Percentiles rank a stretch among this genome's conserved stretches.
phyloP scores from a whole-genome alignment of 805 yeast species.

The Cyberlindnera euphorbiiphila region DNA sequence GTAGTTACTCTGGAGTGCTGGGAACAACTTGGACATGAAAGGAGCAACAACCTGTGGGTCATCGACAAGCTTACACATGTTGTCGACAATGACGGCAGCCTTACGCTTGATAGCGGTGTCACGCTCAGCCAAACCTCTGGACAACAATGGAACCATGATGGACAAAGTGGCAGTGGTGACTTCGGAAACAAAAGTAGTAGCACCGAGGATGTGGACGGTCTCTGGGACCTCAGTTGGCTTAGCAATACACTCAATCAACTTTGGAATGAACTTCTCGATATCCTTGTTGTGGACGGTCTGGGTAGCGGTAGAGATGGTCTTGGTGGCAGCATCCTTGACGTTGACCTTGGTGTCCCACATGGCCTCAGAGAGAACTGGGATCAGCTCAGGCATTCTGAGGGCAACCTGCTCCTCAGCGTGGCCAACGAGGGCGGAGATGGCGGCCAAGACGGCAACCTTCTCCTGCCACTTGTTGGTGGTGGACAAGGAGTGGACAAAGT shows the following conservation, averaged over 20 bases:
- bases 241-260: slow-evolving; percentile 94
- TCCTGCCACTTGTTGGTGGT: slow-evolving; percentile 95
- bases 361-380: slow-evolving; percentile 97
- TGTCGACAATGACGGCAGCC: slow-evolving; percentile 98
- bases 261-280: slow-evolving; percentile 98
- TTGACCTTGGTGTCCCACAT: slow-evolving; percentile 99
- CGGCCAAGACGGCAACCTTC: slow-evolving; percentile 85
- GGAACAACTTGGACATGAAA: slow-evolving; percentile 91
- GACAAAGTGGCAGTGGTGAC: slow-evolving; percentile 99
- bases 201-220: slow-evolving; percentile 98
- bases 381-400: slow-evolving; percentile 98
- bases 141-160: slow-evolving; percentile 97
- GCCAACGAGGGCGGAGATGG: slow-evolving; percentile 84
- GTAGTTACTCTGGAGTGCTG: slow-evolving; percentile 92
- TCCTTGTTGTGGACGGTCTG: slow-evolving; percentile 99
- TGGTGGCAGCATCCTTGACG: slow-evolving; percentile 94
- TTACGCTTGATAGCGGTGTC: slow-evolving; percentile 99
- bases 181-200: slow-evolving; percentile 99
- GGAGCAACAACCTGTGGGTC: slow-evolving; percentile 99
- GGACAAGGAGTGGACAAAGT: slow-evolving; percentile 62
- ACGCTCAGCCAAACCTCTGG: slow-evolving; percentile 99
- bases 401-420: slow-evolving; percentile 95
- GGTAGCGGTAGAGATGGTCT: slow-evolving; percentile 93
- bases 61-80: slow-evolving; percentile 99
- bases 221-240: slow-evolving; percentile 97